Evolutionary conservation across 2,329 filamentous ascomycete genomes (phyloP).

Genomic region (Hypoxylon sp.): DNA sequence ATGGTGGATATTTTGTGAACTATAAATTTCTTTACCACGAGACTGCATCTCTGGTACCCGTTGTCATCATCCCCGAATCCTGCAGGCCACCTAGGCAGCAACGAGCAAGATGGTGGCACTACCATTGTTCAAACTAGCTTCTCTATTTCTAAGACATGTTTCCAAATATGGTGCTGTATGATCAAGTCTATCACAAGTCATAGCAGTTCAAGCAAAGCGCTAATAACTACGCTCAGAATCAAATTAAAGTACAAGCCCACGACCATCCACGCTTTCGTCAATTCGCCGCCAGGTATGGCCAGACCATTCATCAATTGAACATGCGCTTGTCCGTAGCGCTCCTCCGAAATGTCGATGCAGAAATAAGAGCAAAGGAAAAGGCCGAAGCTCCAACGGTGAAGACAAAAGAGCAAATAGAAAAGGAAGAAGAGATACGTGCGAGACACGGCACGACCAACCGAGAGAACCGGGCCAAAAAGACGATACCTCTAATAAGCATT

Average conservation of each 20-base stretch:
- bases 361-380: slow-evolving; percentile 67
- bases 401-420: slow-evolving; percentile 67
- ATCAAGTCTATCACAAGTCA: slow-evolving; percentile 20
- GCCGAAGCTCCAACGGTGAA: slow-evolving; percentile 71
- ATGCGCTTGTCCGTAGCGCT: slow-evolving; percentile 70
- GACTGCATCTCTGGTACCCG: too few species aligned
- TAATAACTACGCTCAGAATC: slow-evolving; percentile 58
- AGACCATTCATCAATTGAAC: slow-evolving; percentile 71
- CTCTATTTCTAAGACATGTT: slow-evolving; percentile 70
- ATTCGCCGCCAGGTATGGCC: slow-evolving; percentile 69
- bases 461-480: slow-evolving; percentile 40
- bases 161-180: slow-evolving; percentile 75
- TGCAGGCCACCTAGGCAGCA: slow-evolving; percentile 3
- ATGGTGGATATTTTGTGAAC: slow-evolving; percentile 12
- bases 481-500: slow-evolving; percentile 56
- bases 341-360: slow-evolving; percentile 65
- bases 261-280: slow-evolving; percentile 68
- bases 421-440: slow-evolving; percentile 60
- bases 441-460: slow-evolving; percentile 52
- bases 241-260: slow-evolving; percentile 71
- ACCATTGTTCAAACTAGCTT: slow-evolving; percentile 72
- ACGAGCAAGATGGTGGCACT: slow-evolving; percentile 65
- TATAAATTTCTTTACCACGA: slow-evolving; percentile 1
- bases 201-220: slow-evolving; percentile 14
- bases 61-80: too few species aligned